Evolutionary conservation across 1,284 basidiomycete species (phyloP).

Genomic region (Cryptococcus jaspeensis): DNA sequence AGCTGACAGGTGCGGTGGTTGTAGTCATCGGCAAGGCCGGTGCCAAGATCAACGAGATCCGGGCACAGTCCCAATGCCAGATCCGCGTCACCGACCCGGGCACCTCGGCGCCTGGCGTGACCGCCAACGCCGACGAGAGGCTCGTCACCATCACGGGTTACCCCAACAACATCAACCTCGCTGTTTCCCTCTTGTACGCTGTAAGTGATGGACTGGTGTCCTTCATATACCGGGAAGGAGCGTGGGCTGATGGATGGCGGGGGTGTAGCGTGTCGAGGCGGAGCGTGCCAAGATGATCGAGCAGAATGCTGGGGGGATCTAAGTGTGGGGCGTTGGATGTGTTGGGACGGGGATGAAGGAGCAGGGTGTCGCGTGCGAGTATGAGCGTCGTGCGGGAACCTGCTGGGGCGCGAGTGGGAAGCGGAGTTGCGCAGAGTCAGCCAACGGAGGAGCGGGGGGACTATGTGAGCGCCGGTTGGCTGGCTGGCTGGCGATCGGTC

Average conservation of each 20-base stretch:
- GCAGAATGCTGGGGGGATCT: neutral
- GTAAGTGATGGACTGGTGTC: constrained; percentile 5
- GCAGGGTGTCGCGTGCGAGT: no score
- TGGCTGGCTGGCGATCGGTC: no score
- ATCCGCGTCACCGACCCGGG: constrained; percentile 99
- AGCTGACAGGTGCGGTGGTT: neutral
- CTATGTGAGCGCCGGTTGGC: no score
- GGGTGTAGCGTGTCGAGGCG: constrained; percentile 14
- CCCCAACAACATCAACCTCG: constrained; percentile 92
- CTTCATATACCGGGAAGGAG: neutral
- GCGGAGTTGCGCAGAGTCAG: no score
- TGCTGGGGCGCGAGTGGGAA: no score
- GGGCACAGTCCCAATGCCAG: constrained; percentile 85
- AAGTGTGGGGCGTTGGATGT: no score
- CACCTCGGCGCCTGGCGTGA: constrained; percentile 54
- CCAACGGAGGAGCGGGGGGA: no score
- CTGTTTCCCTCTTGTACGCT: constrained; percentile 81
- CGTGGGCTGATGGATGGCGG: neutral
- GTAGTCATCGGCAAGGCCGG: constrained; percentile 94
- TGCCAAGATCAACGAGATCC: constrained; percentile 98
- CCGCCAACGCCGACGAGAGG: constrained; percentile 69
- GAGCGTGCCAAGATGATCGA: constrained; percentile 15
- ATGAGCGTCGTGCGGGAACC: no score
- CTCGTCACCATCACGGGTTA: constrained; percentile 93
- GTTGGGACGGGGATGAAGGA: no score